These are phyloP conservation scores for Thoreauomyces humboldtii DNA, from an alignment of 192 early-diverging fungal species.

Conservation along the genomic window DNA sequence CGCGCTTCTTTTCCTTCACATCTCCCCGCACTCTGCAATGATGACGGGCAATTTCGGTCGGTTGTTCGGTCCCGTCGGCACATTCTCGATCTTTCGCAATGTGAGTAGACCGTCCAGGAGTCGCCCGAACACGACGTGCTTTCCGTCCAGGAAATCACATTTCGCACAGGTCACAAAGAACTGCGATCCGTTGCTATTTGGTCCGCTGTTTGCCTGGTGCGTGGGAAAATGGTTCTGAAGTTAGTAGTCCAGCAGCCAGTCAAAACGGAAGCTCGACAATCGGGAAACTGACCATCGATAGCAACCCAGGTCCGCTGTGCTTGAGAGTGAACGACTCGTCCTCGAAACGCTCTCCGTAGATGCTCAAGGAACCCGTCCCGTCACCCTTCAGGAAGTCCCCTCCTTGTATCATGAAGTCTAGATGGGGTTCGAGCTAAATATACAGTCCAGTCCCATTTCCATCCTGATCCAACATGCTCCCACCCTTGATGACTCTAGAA, in stretches of 20 bases:
- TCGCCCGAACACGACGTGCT: conserved; percentile 86
- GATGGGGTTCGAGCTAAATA: not conserved
- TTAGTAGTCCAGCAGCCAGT: no score
- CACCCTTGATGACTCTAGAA: conserved; percentile 70
- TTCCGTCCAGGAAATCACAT: conserved; percentile 82
- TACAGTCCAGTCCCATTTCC: not conserved
- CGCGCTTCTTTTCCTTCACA: no score
- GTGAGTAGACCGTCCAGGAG: conserved; percentile 84
- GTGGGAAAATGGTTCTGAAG: not conserved
- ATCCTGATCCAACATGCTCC: not conserved
- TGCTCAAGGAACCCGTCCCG: conserved; percentile 81
- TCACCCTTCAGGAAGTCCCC: conserved; percentile 91
- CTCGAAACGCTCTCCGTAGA: conserved; percentile 71
- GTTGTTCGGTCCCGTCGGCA: conserved; percentile 83
- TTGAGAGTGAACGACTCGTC: conserved; percentile 89
- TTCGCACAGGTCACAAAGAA: conserved; percentile 92
- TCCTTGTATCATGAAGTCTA: conserved; percentile 91
- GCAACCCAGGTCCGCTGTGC: conserved; percentile 76
- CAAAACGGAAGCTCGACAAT: conserved; percentile 7
- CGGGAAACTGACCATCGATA: conserved; percentile 70
- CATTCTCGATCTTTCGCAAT: conserved; percentile 91
- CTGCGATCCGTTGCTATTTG: conserved; percentile 85
- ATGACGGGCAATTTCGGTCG: conserved; percentile 80
- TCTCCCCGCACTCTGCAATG: conserved; percentile 75
- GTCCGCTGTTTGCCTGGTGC: conserved; percentile 73